Conservation (phyloP, 805 yeast species). For the Grigorovia transvaalensis region DNA sequence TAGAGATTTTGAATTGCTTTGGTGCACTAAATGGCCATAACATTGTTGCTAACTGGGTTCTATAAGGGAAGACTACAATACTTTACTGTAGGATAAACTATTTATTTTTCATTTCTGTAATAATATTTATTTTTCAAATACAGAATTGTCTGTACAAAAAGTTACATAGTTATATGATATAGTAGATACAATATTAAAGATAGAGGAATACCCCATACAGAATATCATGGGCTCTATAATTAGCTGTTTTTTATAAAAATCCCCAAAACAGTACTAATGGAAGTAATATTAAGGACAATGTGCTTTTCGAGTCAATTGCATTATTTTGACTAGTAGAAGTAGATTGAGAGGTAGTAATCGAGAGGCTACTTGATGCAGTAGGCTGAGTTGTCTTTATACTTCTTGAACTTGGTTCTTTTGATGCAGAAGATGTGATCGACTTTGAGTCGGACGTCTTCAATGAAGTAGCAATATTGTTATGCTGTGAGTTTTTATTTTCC, state of each 20-base stretch:
- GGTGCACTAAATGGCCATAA: constrained; percentile 26
- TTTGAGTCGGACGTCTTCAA: neutral
- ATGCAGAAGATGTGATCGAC: neutral
- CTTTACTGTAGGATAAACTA: neutral
- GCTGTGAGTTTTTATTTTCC: neutral
- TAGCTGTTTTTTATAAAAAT: neutral
- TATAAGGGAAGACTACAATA: neutral
- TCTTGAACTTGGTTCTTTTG: neutral
- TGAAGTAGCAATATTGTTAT: neutral
- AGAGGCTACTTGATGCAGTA: neutral
- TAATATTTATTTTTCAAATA: too few relatives aligned
- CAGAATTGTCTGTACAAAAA: too few relatives aligned
- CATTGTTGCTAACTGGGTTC: constrained; percentile 6
- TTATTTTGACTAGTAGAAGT: neutral
- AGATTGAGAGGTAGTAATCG: neutral
- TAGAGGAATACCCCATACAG: too few relatives aligned
- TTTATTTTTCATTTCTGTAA: too few relatives aligned
- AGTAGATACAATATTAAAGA: too few relatives aligned
- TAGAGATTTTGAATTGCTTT: constrained; percentile 15
- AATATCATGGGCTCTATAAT: too few relatives aligned
- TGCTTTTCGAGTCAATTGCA: neutral
- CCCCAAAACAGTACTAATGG: neutral
- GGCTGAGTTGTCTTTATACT: neutral
- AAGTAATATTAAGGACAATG: neutral
- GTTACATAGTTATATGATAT: too few relatives aligned